These are phyloP conservation scores for Neopestalotiopsis clavispora DNA, from an alignment of 2,329 filamentous ascomycete genomes.

Conservation along the genomic window DNA sequence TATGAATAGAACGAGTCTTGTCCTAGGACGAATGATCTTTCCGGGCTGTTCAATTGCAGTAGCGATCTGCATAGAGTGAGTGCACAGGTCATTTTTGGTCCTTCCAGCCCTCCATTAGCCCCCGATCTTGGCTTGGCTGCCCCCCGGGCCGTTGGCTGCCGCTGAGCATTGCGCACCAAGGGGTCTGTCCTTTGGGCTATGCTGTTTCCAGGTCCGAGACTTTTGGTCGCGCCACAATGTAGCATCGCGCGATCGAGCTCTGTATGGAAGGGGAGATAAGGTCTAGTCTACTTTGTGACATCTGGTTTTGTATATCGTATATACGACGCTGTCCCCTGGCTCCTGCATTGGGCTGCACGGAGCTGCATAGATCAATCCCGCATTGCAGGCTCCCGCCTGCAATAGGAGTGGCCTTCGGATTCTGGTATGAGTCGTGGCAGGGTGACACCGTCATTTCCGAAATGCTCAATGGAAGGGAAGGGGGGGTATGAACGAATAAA, in stretches of 20 bases:
- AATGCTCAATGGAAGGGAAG: not conserved
- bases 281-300: not conserved
- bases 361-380: not conserved
- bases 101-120: not conserved
- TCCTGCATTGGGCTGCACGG: not conserved
- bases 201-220: not conserved
- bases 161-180: not conserved
- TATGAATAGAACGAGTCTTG: not conserved
- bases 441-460: not conserved
- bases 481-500: not conserved
- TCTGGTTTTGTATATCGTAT: too few relatives aligned
- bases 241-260: not conserved
- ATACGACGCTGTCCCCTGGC: not conserved
- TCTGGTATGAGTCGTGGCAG: not conserved
- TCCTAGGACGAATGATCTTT: not conserved
- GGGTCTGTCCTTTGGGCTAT: not conserved
- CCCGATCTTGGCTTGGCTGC: not conserved
- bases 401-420: not conserved
- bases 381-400: not conserved
- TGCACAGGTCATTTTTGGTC: not conserved
- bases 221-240: not conserved
- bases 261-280: not conserved
- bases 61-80: not conserved
- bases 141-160: not conserved
- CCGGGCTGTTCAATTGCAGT: not conserved